Conservation (phyloP, 768 basidiomycete genomes). For the Lyophyllum decastes region DNA sequence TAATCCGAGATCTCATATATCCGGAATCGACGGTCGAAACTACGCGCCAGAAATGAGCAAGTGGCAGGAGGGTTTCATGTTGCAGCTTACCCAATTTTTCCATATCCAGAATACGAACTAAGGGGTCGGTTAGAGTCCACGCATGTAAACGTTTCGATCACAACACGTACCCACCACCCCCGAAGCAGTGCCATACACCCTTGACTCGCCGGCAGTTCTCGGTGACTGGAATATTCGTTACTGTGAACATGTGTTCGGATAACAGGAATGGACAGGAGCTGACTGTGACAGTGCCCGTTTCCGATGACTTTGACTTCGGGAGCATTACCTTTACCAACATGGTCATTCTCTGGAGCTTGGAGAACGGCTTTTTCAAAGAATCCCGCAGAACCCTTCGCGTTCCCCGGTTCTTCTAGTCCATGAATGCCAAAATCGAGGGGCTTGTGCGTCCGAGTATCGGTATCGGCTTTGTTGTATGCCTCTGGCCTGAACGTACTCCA, state of each 20-base stretch:
- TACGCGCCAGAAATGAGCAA: slow-evolving; percentile 26
- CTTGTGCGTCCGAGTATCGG: slow-evolving; percentile 56
- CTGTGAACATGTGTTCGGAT: neutral
- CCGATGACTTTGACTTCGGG: slow-evolving; percentile 85
- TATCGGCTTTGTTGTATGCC: slow-evolving; percentile 71
- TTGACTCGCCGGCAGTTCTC: slow-evolving; percentile 86
- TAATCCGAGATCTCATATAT: slow-evolving; percentile 86
- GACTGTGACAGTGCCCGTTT: slow-evolving; percentile 90
- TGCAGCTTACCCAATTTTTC: slow-evolving; percentile 65
- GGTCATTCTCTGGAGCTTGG: slow-evolving; percentile 70
- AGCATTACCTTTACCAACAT: slow-evolving; percentile 43
- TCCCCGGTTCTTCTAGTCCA: slow-evolving; percentile 58
- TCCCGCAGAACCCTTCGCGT: slow-evolving; percentile 71
- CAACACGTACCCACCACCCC: slow-evolving; percentile 73
- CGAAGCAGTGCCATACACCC: slow-evolving; percentile 92
- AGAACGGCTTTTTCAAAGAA: slow-evolving; percentile 86
- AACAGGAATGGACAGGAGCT: slow-evolving; percentile 20
- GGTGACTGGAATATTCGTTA: slow-evolving; percentile 54
- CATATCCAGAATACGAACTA: slow-evolving; percentile 83
- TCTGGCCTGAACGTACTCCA: slow-evolving; percentile 54
- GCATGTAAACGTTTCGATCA: neutral
- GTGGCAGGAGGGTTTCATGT: neutral
- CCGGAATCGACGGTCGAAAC: slow-evolving; percentile 90
- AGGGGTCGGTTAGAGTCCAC: neutral
- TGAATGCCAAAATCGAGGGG: slow-evolving; percentile 70